phyloP scores from a whole-genome alignment of 257 asterid species.

The Orobanche coerulescens region DNA sequence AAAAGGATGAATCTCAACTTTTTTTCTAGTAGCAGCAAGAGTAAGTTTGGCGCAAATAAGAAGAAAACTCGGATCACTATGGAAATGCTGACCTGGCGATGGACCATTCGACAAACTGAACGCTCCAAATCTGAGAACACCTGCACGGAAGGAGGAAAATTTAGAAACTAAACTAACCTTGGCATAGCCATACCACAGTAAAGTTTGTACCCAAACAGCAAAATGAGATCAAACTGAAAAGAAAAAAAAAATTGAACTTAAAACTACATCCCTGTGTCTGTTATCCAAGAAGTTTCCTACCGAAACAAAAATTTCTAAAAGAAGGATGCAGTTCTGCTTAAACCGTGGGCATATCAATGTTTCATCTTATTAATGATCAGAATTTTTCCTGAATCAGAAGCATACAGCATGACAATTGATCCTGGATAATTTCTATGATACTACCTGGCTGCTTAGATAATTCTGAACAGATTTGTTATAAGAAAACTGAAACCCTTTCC shows the following conservation, averaged over 20 bases:
- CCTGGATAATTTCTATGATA: background rate
- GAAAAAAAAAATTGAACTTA: background rate
- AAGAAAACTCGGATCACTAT: constrained; percentile 14
- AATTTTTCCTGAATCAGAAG: background rate
- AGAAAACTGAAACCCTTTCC: background rate
- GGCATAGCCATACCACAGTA: background rate
- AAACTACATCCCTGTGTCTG: background rate
- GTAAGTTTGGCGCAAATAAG: background rate
- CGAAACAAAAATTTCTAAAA: background rate
- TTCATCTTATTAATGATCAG: constrained; percentile 2
- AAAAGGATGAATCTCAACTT: background rate
- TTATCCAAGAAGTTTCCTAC: background rate
- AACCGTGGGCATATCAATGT: background rate
- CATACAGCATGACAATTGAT: background rate
- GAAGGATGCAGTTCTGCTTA: background rate
- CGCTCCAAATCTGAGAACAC: constrained; percentile 99
- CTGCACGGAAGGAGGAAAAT: constrained; percentile 33
- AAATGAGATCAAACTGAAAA: background rate
- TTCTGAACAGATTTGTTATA: background rate
- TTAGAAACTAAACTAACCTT: constrained; percentile 11
- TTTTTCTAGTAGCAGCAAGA: background rate
- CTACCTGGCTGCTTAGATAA: background rate
- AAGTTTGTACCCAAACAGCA: constrained; percentile 1
- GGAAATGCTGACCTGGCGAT: constrained; percentile 66
- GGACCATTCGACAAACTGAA: constrained; percentile 95